A percentile compares a stretch with the other conserved stretches of the same genome.
Conservation (phyloP, 2,329 filamentous ascomycete genomes). For the Penicillium psychrosexuale region DNA sequence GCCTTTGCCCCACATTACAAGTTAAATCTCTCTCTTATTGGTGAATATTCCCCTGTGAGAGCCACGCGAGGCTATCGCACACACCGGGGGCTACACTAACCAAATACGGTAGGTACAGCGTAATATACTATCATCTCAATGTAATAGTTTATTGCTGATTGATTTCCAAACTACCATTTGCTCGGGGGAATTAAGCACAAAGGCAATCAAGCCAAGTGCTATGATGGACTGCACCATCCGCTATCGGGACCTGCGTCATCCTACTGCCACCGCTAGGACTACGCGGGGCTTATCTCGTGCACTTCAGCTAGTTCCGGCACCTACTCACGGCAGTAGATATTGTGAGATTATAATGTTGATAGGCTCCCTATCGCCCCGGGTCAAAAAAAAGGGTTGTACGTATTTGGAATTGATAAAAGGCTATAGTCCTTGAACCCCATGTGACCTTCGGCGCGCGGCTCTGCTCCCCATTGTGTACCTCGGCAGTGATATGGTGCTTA, state of each 20-base stretch:
- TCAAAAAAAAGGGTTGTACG: background rate
- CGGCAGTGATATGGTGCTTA: background rate
- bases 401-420: constrained; percentile 7
- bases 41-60: background rate
- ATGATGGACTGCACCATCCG: background rate
- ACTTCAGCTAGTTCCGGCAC: background rate
- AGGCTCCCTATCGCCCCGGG: background rate
- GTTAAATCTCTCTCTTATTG: background rate
- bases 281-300: background rate
- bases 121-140: background rate
- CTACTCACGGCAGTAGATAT: background rate
- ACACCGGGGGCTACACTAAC: background rate
- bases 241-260: background rate
- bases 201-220: background rate
- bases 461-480: background rate
- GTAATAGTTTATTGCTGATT: too few species aligned
- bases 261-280: background rate
- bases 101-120: background rate
- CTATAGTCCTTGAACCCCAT: background rate
- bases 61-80: background rate
- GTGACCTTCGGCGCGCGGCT: background rate
- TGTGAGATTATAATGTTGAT: background rate
- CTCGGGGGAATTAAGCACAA: too few species aligned
- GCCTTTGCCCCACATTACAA: background rate
- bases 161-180: background rate